Conservation (phyloP, 345 rosid species). For the Rhizophora mangle region DNA sequence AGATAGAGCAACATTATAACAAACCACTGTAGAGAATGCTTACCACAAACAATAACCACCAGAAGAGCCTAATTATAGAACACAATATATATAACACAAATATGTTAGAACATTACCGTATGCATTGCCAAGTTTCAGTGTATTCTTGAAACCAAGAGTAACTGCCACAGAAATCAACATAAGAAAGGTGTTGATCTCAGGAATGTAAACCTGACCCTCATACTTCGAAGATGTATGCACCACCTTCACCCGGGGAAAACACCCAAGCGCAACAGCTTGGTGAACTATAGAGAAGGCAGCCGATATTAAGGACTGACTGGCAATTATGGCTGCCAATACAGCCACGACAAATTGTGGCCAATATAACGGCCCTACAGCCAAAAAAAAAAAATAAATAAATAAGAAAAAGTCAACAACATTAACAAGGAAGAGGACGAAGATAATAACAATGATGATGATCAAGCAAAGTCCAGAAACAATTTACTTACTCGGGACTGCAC, state of each 20-base stretch:
- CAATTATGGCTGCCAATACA: constrained; percentile 67
- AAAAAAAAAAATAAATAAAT: neutral
- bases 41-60: too few relatives aligned
- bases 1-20: neutral
- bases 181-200: constrained; percentile 73
- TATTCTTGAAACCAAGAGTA: constrained; percentile 44
- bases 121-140: constrained; percentile 66
- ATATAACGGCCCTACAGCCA: constrained; percentile 46
- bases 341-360: constrained; percentile 87
- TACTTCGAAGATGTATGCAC: constrained; percentile 71
- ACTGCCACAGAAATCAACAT: constrained; percentile 67
- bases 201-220: constrained; percentile 85
- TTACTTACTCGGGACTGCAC: constrained; percentile 52
- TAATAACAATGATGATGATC: neutral
- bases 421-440: neutral
- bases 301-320: constrained; percentile 87
- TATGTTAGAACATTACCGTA: constrained; percentile 47
- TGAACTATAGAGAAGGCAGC: constrained; percentile 65
- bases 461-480: neutral
- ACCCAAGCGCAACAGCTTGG: constrained; percentile 61
- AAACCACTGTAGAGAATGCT: too few relatives aligned
- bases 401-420: neutral
- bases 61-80: too few relatives aligned
- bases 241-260: constrained; percentile 79
- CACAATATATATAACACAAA: too few relatives aligned